Evolutionary conservation across 805 yeast genomes (phyloP).

Genomic region (Candida piceae): DNA sequence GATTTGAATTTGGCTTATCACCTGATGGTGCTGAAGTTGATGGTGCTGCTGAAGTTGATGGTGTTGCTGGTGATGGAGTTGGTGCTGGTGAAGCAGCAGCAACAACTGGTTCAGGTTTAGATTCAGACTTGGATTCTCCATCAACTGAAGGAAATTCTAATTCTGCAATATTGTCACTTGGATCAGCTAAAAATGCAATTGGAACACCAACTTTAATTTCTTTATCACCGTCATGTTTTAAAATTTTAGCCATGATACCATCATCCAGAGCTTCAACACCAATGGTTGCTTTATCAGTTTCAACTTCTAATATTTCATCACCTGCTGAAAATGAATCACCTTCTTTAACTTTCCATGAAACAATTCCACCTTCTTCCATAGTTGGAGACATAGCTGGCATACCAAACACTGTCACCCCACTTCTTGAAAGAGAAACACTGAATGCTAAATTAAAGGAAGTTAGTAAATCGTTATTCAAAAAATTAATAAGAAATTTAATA

Average conservation of each 20-base stretch:
- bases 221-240: constrained; percentile 65
- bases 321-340: constrained; percentile 76
- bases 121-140: constrained; percentile 14
- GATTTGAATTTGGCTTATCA: constrained; percentile 55
- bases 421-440: constrained; percentile 23
- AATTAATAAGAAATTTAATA: too few relatives aligned
- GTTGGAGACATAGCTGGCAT: constrained; percentile 99
- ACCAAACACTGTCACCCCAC: constrained; percentile 48
- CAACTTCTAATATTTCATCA: constrained; percentile 77
- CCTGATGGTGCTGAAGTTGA: constrained; percentile 15
- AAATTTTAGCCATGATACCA: constrained; percentile 78
- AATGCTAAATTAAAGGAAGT: too few relatives aligned
- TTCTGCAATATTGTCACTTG: constrained; percentile 70
- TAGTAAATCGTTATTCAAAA: too few relatives aligned
- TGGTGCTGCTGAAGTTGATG: constrained; percentile 22
- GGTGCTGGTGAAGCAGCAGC: constrained; percentile 18
- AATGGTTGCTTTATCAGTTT: constrained; percentile 79
- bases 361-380: constrained; percentile 93
- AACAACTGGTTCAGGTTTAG: constrained; percentile 14
- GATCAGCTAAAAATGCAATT: constrained; percentile 86
- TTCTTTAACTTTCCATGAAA: constrained; percentile 80
- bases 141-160: constrained; percentile 53
- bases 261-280: constrained; percentile 90
- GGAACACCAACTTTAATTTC: constrained; percentile 83
- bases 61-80: constrained; percentile 10